Base-by-base conservation (phyloP, 1,284 basidiomycete genomes). In the Cutaneotrichosporon sp. region DNA sequence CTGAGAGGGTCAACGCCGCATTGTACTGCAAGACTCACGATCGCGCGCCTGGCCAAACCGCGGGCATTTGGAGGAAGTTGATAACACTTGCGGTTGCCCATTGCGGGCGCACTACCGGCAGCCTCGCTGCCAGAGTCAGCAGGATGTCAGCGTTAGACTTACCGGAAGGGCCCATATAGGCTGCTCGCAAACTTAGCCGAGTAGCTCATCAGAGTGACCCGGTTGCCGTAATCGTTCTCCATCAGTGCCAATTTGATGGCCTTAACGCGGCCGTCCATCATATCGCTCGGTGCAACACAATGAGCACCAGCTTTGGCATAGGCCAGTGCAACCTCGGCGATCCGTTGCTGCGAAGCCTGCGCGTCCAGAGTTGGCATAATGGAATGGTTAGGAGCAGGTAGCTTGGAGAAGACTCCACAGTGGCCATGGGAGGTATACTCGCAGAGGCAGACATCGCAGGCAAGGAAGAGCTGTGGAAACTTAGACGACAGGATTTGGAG, bases 351-450 rank as follows among this genome's bases (percentile, higher is more conserved):
- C 12, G 88, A 92, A 11, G 84, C 83, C 12, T 77, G 78, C 41
- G 84, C 84, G 73, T 90, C 74, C 32, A 79, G 71, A 0, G 60
- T 74, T 12, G 63, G 68, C 52, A 55, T 49, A 46, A 61, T 57
- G 4, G 70, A 70, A 54, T 74, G 69, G 4, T 41, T 53, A 3
- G 70, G 69, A 43, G 65, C 60, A 17, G 71, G 66, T 10, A 67
- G 65, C 17, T 65, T 61, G 2, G 72, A 72, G 25, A 94, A 82
- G 55, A 91, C 72, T 25, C 96, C 96, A 67, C 94, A 99, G 77
- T 99, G 96, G 0, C 96, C 96, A 69, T 98, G 93, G 45, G 89
- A 89, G 11, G 96, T 97, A 79, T 99, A 98, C 75, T 98, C 96
- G 80, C 96, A 99, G n/a, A 99, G 83, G 69, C 96, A 99, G 25